These are phyloP conservation scores for Boletus sensibilis DNA, from an alignment of 768 basidiomycete genomes.

Conservation along the genomic window DNA sequence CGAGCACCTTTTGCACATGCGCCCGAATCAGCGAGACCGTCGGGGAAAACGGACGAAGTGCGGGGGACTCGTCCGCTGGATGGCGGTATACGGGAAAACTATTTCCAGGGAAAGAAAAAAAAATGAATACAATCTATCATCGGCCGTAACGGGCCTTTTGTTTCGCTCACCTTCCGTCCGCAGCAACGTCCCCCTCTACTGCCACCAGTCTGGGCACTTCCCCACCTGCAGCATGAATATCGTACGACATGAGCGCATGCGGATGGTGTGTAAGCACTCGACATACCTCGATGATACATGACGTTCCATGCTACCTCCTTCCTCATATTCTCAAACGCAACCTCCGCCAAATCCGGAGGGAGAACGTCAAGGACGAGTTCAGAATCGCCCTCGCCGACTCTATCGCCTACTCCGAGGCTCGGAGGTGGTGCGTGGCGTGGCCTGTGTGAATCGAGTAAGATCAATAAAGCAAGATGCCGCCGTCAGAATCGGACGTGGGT, in stretches of 20 bases:
- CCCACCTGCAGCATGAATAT: slow-evolving; percentile 49
- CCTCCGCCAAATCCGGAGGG: slow-evolving; percentile 51
- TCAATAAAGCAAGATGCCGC: slow-evolving; percentile 3
- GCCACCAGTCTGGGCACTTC: slow-evolving; percentile 69
- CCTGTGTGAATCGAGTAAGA: slow-evolving; percentile 14
- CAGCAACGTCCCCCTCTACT: slow-evolving; percentile 53
- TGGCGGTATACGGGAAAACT: slow-evolving; percentile 82
- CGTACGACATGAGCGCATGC: slow-evolving; percentile 1
- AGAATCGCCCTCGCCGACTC: slow-evolving; percentile 68
- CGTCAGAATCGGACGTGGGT: background rate
- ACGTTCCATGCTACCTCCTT: slow-evolving; percentile 69
- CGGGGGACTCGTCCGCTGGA: slow-evolving; percentile 76
- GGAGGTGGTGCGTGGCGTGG: slow-evolving; percentile 21
- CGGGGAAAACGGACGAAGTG: slow-evolving; percentile 62
- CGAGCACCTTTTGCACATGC: slow-evolving; percentile 55
- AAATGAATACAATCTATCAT: slow-evolving; percentile 1
- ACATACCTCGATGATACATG: slow-evolving; percentile 74
- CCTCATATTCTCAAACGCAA: slow-evolving; percentile 56
- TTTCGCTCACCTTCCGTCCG: slow-evolving; percentile 46
- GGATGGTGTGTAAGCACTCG: background rate
- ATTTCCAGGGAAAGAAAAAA: background rate
- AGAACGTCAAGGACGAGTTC: slow-evolving; percentile 58
- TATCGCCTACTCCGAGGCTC: slow-evolving; percentile 36
- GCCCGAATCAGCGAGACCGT: slow-evolving; percentile 65
- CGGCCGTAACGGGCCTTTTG: slow-evolving; percentile 14